Evolutionary conservation across 768 basidiomycete species (phyloP).

Genomic region (Sarcodon aspratus): DNA sequence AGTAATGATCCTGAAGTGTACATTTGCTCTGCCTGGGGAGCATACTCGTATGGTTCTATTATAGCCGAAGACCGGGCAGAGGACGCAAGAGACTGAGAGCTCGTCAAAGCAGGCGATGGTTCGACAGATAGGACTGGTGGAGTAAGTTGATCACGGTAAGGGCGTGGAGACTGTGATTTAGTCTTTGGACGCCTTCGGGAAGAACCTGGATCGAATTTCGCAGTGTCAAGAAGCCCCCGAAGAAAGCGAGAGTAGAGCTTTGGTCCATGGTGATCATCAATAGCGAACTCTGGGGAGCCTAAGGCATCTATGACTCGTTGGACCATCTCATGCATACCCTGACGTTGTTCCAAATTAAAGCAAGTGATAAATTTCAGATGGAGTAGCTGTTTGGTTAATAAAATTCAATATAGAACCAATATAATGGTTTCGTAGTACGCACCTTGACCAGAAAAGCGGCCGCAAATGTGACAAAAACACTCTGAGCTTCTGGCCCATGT

Average conservation of each 20-base stretch:
- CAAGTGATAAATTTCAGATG: conserved; percentile 63
- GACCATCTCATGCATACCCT: conserved; percentile 51
- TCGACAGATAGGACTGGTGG: neutral
- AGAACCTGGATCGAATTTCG: neutral
- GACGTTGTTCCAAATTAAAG: conserved; percentile 44
- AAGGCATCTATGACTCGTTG: conserved; percentile 59
- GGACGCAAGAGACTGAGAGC: conserved; percentile 7
- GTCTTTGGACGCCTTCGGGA: neutral
- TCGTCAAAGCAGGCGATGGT: conserved; percentile 5
- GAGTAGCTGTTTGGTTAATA: conserved; percentile 41
- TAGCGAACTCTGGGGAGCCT: conserved; percentile 55
- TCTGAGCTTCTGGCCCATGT: conserved; percentile 72
- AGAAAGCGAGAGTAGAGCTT: conserved; percentile 75
- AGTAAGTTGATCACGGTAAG: neutral
- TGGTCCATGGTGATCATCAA: conserved; percentile 76
- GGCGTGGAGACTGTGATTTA: neutral
- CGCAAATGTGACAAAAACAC: conserved; percentile 72
- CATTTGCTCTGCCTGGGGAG: neutral
- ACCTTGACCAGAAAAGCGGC: conserved; percentile 79
- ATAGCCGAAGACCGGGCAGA: too few relatives aligned
- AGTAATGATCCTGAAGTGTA: neutral
- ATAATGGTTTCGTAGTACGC: conserved; percentile 4
- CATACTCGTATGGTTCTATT: too few relatives aligned
- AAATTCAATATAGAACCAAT: neutral
- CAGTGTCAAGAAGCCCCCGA: conserved; percentile 44